Evolutionary conservation across 345 rosid genomes (phyloP).

Genomic region (Eucalyptus melliodora): DNA sequence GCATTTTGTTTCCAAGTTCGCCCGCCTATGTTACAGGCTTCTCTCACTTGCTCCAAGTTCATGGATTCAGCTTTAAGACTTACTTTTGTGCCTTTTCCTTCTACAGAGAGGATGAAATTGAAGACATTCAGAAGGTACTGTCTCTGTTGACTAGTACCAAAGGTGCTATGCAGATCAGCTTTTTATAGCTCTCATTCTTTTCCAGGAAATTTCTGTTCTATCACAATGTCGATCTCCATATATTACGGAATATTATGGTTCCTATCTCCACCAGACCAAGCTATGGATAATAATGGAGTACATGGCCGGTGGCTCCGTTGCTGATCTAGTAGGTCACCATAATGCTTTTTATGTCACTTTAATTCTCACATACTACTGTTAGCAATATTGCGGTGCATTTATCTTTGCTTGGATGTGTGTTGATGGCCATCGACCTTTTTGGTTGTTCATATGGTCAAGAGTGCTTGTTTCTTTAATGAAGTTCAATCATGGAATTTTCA

Average conservation of each 20-base stretch:
- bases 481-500: neutral
- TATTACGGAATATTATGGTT: constrained; percentile 95
- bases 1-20: neutral
- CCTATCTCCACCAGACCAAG: constrained; percentile 94
- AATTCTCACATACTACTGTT: neutral
- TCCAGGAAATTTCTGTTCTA: constrained; percentile 92
- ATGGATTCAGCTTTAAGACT: neutral
- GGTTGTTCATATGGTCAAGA: neutral
- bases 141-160: neutral
- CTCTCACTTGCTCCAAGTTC: neutral
- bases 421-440: neutral
- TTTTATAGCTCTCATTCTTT: constrained; percentile 5
- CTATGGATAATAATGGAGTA: constrained; percentile 98
- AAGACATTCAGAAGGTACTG: constrained; percentile 94
- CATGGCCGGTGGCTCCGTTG: constrained; percentile 99
- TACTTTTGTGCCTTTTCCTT: neutral
- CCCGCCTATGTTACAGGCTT: neutral
- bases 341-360: neutral
- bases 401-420: neutral
- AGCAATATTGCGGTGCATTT: neutral
- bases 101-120: constrained; percentile 94
- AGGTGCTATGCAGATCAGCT: neutral
- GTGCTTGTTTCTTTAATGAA: neutral
- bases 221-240: constrained; percentile 93
- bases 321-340: constrained; percentile 86